Evolutionary conservation across 129 eudicot species (phyloP), one percentile per base, ranked within the genome.

Genomic region (Glebionis coronaria): DNA sequence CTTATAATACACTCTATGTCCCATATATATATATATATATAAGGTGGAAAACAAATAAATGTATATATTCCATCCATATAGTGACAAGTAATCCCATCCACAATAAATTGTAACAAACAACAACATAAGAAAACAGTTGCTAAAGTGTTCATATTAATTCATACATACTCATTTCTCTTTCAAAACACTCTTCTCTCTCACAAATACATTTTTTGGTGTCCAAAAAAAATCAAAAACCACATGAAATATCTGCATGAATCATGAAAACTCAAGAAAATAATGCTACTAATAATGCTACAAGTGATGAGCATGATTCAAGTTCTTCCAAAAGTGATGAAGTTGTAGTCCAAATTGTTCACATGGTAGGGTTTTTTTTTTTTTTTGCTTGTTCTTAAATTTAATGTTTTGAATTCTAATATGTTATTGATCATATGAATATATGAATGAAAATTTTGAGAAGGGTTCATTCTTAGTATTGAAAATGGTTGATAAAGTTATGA

Each of bases 261-360:
- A 74, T 74, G 79, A 75, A 75, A 47, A 23, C 14, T 50, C 56
- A 67, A 50, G 74, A 67, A 67, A 57, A 58, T 35, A 49, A 49
- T 75, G 66, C 13, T 25, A 15, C n/a, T 54, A 63, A 8, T 61
- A 38, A 67, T 47, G 67, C 63, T 67, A 12, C 55, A 42, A 55
- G 55, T 25, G 69, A 59, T 8, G 47, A 21, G 15, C 56, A 58
- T 59, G 21, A 67, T 51, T 68, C 70, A 76, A 76, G 80, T 68
- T 68, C 70, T 60, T 68, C 65, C 65, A 69, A 76, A 68, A 25
- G 47, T 67, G 23, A 58, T 19, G 55, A 67, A 49, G 46, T 58
- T 67, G 12, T 14, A 47, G 5, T 75, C 46, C 62, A 68, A 12
- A 38, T 75, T 23, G 25, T 0, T 75, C 16, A 61, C 38, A 60